phyloP scores from a whole-genome alignment of 148 eudicot species.

The Diospyros kaki region DNA sequence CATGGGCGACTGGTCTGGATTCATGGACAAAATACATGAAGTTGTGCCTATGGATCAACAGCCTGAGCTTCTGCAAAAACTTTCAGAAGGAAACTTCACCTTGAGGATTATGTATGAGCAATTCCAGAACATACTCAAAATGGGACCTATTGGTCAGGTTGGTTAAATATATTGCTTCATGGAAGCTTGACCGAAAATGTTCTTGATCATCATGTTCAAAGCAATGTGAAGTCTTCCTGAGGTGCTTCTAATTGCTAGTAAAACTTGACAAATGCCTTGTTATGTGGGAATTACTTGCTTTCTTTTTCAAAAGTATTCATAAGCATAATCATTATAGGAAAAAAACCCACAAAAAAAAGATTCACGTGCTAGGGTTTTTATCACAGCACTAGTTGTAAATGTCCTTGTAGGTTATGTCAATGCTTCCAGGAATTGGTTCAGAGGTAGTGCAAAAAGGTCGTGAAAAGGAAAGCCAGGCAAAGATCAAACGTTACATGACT shows the following conservation, averaged over 20 bases:
- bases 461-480: constrained; percentile 93
- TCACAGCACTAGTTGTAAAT: neutral
- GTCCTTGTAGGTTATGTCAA: constrained; percentile 65
- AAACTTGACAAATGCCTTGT: neutral
- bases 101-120: constrained; percentile 97
- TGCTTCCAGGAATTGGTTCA: constrained; percentile 86
- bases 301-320: neutral
- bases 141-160: constrained; percentile 99
- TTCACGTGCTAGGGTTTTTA: too few species aligned
- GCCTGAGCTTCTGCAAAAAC: constrained; percentile 96
- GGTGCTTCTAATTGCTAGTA: neutral
- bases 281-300: neutral
- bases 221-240: neutral
- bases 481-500: constrained; percentile 93
- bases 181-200: neutral
- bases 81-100: constrained; percentile 90
- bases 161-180: constrained; percentile 8
- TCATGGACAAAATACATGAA: constrained; percentile 96
- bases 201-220: neutral
- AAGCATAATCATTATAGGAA: too few species aligned
- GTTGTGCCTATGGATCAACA: constrained; percentile 99
- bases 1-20: constrained; percentile 98
- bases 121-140: constrained; percentile 87
- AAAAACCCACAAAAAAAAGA: too few species aligned
- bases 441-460: constrained; percentile 93